Evolutionary conservation across 2,329 filamentous ascomycete species (phyloP), one percentile per base, ranked within the genome.

Genomic region (Stagonosporopsis chrysanthemi): DNA sequence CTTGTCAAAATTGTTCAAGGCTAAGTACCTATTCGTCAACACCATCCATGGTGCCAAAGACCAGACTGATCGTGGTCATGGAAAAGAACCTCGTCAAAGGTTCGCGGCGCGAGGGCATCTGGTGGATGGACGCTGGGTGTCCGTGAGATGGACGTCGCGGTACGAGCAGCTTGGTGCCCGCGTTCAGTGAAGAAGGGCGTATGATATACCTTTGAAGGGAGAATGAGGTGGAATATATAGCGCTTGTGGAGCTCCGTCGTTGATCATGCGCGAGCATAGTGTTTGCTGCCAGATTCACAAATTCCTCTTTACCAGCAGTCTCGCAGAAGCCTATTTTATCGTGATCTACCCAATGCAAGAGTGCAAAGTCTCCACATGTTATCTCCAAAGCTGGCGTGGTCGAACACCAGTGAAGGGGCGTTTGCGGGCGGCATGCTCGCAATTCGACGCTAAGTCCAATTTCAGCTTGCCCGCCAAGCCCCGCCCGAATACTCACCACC

Each of bases 31-130:
- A 90, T 92, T 8, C 28, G 66, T 70, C 9, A 69, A 93, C 95
- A 78, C 78, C 92, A 46, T 83, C 93, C 54, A 89, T 88, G 67
- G 90, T 92, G 75, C 81, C 93, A 58, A 98, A 96, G 78, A 75
- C 48, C 71, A 74, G 28, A 67, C 60, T 9, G 72, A 75, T 66
- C 71, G 72, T n/a, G n/a, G n/a, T n/a, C n/a, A n/a, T n/a, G n/a
- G n/a, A n/a, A n/a, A n/a, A n/a, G n/a, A n/a, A n/a, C n/a, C n/a
- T n/a, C n/a, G n/a, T n/a, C n/a, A n/a, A n/a, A n/a, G n/a, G n/a
- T n/a, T n/a, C n/a, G n/a, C n/a, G n/a, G n/a, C n/a, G n/a, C n/a
- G n/a, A n/a, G n/a, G n/a, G n/a, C n/a, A n/a, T n/a, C n/a, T n/a
- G n/a, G n/a, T n/a, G n/a, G n/a, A n/a, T n/a, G n/a, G n/a, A n/a